Conservation (phyloP, 106 monocot species). For the Iris macrosiphon region DNA sequence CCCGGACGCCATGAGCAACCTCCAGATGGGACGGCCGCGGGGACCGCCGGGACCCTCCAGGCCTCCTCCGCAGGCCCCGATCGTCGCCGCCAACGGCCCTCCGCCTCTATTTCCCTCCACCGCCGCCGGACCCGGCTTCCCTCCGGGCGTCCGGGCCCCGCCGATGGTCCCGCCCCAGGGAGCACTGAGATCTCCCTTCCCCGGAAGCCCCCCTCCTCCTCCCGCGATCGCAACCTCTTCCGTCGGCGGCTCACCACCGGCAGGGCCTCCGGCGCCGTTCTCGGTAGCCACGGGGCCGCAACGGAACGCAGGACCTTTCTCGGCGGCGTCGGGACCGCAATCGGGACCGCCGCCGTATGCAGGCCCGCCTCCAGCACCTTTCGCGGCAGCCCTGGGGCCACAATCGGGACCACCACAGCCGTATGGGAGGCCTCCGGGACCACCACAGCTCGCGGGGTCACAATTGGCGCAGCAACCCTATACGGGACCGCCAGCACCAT, state of each 20-base stretch:
- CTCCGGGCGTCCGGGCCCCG: slow-evolving; percentile 1
- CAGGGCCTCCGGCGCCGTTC: slow-evolving; percentile 1
- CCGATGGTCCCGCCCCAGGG: neutral
- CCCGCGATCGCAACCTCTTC: slow-evolving; percentile 8
- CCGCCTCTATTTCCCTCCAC: slow-evolving; percentile 4
- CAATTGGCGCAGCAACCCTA: slow-evolving; percentile 1
- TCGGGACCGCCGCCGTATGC: neutral
- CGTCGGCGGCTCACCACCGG: neutral
- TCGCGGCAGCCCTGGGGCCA: neutral
- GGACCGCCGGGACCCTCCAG: neutral
- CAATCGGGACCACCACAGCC: slow-evolving; percentile 1
- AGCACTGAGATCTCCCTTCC: neutral
- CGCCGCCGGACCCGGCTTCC: slow-evolving; percentile 1
- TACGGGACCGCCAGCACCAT: slow-evolving; percentile 4
- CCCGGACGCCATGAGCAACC: slow-evolving; percentile 48
- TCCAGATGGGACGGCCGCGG: slow-evolving; percentile 48
- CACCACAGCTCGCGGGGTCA: slow-evolving; percentile 28
- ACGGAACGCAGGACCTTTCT: neutral
- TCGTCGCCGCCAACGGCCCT: neutral
- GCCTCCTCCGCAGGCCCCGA: neutral
- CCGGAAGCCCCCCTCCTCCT: neutral
- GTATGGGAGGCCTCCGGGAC: slow-evolving; percentile 21
- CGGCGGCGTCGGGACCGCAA: neutral
- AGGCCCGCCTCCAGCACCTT: slow-evolving; percentile 3
- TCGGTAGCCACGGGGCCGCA: neutral